Conservation (phyloP, 1,284 basidiomycete genomes). For the Trichosporon inkin region DNA sequence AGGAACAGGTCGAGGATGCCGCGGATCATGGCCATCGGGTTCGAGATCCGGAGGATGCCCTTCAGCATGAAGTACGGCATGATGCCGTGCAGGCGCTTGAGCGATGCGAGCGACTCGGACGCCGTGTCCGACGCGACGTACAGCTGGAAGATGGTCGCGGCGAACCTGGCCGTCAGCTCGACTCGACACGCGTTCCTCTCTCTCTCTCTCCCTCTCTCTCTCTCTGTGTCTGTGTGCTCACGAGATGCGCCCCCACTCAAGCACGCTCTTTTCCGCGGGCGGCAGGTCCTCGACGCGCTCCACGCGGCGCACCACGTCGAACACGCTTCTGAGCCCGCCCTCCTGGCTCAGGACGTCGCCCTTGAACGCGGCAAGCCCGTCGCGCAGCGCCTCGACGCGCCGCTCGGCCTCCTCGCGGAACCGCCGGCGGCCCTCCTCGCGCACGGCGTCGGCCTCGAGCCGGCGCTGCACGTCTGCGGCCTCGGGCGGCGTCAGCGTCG, state of each 20-base stretch:
- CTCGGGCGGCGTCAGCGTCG: constrained; percentile 67
- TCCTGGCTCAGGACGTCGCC: constrained; percentile 80
- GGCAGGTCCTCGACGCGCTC: constrained; percentile 75
- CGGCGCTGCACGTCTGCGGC: constrained; percentile 70
- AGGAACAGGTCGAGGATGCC: constrained; percentile 89
- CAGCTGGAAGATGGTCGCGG: constrained; percentile 91
- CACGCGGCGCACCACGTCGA: constrained; percentile 79
- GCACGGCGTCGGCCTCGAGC: constrained; percentile 82
- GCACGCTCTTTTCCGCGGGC: constrained; percentile 74
- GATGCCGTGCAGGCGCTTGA: constrained; percentile 90
- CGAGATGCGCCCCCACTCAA: constrained; percentile 98
- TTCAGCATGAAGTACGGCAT: constrained; percentile 99
- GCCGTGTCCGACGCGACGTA: constrained; percentile 91
- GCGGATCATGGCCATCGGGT: constrained; percentile 94
- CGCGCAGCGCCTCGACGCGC: constrained; percentile 80
- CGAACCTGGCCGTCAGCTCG: constrained; percentile 58
- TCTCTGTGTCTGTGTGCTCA: too few species aligned
- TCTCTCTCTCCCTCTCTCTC: too few species aligned
- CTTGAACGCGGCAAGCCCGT: constrained; percentile 80
- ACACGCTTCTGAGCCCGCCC: constrained; percentile 85
- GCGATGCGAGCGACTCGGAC: constrained; percentile 76
- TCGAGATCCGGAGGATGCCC: constrained; percentile 84
- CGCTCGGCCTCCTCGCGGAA: constrained; percentile 84
- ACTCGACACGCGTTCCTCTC: too few species aligned
- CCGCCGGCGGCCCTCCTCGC: constrained; percentile 78